Conservation (phyloP, 2,329 filamentous ascomycete species). For the Coniochaeta hoffmannii region DNA sequence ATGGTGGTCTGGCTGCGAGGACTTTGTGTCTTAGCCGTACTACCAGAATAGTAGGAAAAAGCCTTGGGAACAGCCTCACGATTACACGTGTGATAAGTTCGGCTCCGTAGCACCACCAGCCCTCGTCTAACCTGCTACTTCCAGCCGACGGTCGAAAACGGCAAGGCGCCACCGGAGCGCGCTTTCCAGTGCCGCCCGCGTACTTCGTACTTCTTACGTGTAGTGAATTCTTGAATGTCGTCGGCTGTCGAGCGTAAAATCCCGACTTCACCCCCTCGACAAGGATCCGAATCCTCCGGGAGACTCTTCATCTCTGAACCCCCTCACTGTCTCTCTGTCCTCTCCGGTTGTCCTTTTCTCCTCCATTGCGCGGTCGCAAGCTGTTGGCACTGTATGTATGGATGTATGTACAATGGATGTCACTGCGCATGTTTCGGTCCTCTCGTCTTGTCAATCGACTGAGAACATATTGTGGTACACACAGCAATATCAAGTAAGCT, state of each 20-base stretch:
- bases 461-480: too few relatives aligned
- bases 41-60: neutral
- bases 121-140: neutral
- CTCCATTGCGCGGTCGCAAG: too few relatives aligned
- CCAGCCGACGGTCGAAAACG: neutral
- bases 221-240: neutral
- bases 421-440: too few relatives aligned
- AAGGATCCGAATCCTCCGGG: neutral
- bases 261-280: neutral
- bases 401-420: too few relatives aligned
- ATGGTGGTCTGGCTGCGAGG: neutral
- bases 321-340: neutral
- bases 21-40: neutral
- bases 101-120: too few relatives aligned
- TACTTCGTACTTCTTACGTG: neutral
- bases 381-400: too few relatives aligned
- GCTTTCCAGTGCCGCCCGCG: neutral
- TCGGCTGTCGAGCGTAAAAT: neutral
- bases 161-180: neutral
- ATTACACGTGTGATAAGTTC: too few relatives aligned
- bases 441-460: too few relatives aligned
- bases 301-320: neutral
- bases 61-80: neutral
- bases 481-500: too few relatives aligned
- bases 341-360: neutral